A percentile compares a stretch with the other conserved stretches of the same genome.
Conservation (phyloP, 2,329 filamentous ascomycete species). For the Lachnellula cervina region DNA sequence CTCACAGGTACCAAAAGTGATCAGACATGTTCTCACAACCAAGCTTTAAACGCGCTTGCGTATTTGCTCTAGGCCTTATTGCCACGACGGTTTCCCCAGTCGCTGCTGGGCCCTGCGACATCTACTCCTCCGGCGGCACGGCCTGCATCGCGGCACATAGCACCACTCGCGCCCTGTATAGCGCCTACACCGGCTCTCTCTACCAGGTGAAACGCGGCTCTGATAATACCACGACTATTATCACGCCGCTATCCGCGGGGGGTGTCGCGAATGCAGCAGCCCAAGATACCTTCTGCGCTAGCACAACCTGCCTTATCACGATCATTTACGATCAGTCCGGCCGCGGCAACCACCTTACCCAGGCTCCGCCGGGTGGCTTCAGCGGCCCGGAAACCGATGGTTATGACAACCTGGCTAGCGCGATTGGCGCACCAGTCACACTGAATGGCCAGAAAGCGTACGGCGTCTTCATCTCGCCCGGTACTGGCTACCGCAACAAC, state of each 20-base stretch:
- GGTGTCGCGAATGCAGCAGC: slow-evolving; percentile 56
- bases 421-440: slow-evolving; percentile 56
- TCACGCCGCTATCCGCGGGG: slow-evolving; percentile 46
- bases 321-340: slow-evolving; percentile 65
- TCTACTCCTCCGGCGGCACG: slow-evolving; percentile 53
- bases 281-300: slow-evolving; percentile 57
- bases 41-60: slow-evolving; percentile 24
- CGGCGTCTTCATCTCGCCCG: slow-evolving; percentile 57
- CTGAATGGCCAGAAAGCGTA: slow-evolving; percentile 58
- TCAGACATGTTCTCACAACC: slow-evolving; percentile 31
- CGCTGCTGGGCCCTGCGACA: slow-evolving; percentile 54
- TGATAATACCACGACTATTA: slow-evolving; percentile 35
- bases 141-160: slow-evolving; percentile 62
- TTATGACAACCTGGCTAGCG: slow-evolving; percentile 55
- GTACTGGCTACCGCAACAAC: slow-evolving; percentile 60
- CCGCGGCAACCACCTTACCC: slow-evolving; percentile 55
- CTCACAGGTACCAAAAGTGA: neutral
- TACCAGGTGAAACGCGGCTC: slow-evolving; percentile 58
- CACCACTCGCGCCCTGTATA: slow-evolving; percentile 60
- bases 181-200: slow-evolving; percentile 45
- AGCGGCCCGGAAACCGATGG: slow-evolving; percentile 50
- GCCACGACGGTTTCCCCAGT: slow-evolving; percentile 36
- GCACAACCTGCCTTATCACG: slow-evolving; percentile 58
- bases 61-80: slow-evolving; percentile 30
- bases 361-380: slow-evolving; percentile 55